Evolutionary conservation across 2,329 filamentous ascomycete genomes (phyloP).

Genomic region (Alternaria longipes): DNA sequence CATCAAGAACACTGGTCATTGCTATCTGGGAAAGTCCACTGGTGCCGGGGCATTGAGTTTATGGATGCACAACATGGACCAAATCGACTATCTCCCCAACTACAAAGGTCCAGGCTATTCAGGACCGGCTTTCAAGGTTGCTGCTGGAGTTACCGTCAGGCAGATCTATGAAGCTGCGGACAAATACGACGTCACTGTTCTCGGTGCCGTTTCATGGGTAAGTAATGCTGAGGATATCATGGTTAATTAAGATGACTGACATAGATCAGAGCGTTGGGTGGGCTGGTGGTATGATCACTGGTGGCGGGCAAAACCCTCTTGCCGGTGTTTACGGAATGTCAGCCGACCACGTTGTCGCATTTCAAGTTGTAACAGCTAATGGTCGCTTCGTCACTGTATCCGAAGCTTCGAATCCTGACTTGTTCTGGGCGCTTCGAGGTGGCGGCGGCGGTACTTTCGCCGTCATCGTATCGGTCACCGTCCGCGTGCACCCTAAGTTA

Average conservation of each 20-base stretch:
- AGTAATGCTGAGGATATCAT: neutral
- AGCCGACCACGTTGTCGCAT: conserved; percentile 32
- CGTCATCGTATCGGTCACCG: conserved; percentile 22
- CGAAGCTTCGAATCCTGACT: conserved; percentile 19
- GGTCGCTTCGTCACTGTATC: conserved; percentile 22
- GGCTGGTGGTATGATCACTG: conserved; percentile 49
- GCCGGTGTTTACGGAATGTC: conserved; percentile 53
- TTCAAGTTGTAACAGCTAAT: conserved; percentile 31
- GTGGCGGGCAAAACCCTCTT: conserved; percentile 64
- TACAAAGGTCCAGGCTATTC: conserved; percentile 37
- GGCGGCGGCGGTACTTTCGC: conserved; percentile 35
- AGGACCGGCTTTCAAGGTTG: conserved; percentile 39
- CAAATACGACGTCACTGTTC: conserved; percentile 31
- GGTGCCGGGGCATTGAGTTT: conserved; percentile 37
- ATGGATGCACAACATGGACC: conserved; percentile 44
- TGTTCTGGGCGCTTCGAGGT: conserved; percentile 38
- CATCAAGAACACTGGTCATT: conserved; percentile 47
- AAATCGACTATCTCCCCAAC: conserved; percentile 35
- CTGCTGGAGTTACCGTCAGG: conserved; percentile 40
- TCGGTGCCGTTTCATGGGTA: conserved; percentile 34
- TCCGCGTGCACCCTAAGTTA: conserved; percentile 33
- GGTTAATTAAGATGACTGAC: neutral
- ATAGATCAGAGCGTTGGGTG: conserved; percentile 57
- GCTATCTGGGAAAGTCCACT: conserved; percentile 39
- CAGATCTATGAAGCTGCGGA: conserved; percentile 42